These are phyloP conservation scores for Anacardium occidentale DNA, from an alignment of 345 rosid genomes.

Conservation along the genomic window DNA sequence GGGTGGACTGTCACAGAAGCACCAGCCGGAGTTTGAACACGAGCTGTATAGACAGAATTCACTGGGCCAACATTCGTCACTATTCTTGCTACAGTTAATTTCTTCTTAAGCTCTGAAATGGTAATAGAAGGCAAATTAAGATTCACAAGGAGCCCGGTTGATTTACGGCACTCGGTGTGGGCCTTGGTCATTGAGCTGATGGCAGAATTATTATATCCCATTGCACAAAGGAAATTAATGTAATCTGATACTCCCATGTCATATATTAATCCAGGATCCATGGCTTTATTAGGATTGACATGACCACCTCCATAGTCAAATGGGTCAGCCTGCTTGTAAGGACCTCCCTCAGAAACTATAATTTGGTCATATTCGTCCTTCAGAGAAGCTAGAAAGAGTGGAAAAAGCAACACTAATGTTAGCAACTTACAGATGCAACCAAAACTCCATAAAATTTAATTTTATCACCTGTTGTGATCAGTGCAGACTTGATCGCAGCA, in stretches of 20 bases:
- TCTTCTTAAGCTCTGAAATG: slow-evolving; percentile 52
- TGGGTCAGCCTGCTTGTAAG: slow-evolving; percentile 56
- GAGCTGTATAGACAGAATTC: slow-evolving; percentile 45
- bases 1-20: slow-evolving; percentile 46
- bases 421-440: neutral
- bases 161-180: slow-evolving; percentile 40
- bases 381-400: slow-evolving; percentile 39
- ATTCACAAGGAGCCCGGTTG: slow-evolving; percentile 41
- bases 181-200: slow-evolving; percentile 44
- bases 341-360: slow-evolving; percentile 50
- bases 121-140: slow-evolving; percentile 67
- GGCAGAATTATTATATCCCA: slow-evolving; percentile 53
- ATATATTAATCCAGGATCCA: slow-evolving; percentile 59
- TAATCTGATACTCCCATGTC: slow-evolving; percentile 50
- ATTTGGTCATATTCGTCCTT: slow-evolving; percentile 46
- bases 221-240: slow-evolving; percentile 48
- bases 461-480: slow-evolving; percentile 47
- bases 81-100: slow-evolving; percentile 47
- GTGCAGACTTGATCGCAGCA: slow-evolving; percentile 55
- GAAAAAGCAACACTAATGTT: slow-evolving; percentile 7
- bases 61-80: slow-evolving; percentile 65
- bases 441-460: neutral
- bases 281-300: slow-evolving; percentile 49
- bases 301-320: slow-evolving; percentile 72
- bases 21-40: slow-evolving; percentile 53